Evolutionary conservation across 2,329 filamentous ascomycete species (phyloP).

Genomic region (Diaporthe amygdali): DNA sequence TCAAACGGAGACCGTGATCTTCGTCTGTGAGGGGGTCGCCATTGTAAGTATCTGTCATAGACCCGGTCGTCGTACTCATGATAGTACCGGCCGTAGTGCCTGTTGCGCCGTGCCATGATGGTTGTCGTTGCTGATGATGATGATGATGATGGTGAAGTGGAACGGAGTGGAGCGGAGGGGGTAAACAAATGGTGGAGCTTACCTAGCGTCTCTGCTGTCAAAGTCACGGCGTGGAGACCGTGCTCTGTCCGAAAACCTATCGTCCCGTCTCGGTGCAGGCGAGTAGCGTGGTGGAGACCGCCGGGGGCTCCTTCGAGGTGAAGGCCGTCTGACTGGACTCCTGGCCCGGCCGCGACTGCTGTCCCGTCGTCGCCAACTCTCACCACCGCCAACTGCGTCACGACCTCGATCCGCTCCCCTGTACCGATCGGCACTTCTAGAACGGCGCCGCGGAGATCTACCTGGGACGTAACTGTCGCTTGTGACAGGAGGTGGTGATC

Average conservation of each 20-base stretch:
- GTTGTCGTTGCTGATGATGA: slow-evolving; percentile 3
- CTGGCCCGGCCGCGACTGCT: slow-evolving; percentile 44
- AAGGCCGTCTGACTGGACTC: slow-evolving; percentile 39
- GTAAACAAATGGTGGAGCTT: slow-evolving; percentile 21
- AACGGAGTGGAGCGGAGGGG: background rate
- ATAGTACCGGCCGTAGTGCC: background rate
- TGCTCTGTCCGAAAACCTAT: slow-evolving; percentile 37
- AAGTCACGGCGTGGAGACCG: slow-evolving; percentile 46
- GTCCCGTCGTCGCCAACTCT: slow-evolving; percentile 45
- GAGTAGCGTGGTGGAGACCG: slow-evolving; percentile 41
- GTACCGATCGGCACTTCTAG: slow-evolving; percentile 47
- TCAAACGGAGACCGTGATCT: slow-evolving; percentile 61
- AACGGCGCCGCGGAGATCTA: slow-evolving; percentile 47
- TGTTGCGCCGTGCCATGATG: slow-evolving; percentile 9
- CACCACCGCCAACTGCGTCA: slow-evolving; percentile 33
- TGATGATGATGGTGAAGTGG: background rate
- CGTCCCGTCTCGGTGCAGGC: slow-evolving; percentile 45
- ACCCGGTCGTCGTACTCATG: background rate
- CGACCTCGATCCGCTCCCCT: slow-evolving; percentile 41
- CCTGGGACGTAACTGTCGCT: slow-evolving; percentile 49
- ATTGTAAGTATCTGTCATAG: slow-evolving; percentile 8
- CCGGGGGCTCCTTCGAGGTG: slow-evolving; percentile 36
- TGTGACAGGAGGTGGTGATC: slow-evolving; percentile 33
- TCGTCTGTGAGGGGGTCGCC: slow-evolving; percentile 41
- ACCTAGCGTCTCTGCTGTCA: slow-evolving; percentile 42